A percentile compares a stretch with the other conserved stretches of the same genome.
Evolutionary conservation across 2,329 filamentous ascomycete genomes (phyloP).

Genomic region (Aspergillus terreus): DNA sequence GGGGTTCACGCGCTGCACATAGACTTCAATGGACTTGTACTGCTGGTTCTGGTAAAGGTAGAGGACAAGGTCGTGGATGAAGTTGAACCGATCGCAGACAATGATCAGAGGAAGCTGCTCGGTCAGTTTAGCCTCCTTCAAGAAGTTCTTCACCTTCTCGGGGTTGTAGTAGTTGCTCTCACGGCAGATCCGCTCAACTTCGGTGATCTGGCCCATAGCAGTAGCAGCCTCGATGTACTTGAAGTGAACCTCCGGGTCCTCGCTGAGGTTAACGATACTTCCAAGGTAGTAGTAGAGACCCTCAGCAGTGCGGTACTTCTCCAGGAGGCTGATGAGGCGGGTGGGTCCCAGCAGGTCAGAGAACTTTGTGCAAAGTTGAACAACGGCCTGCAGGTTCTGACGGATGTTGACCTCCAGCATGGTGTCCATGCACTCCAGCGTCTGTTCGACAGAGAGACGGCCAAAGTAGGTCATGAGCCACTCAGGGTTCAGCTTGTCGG

Average conservation of each 20-base stretch:
- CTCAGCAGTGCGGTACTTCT: constrained; percentile 96
- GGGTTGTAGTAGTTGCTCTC: constrained; percentile 88
- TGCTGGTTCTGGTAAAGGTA: constrained; percentile 99
- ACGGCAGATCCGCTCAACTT: constrained; percentile 95
- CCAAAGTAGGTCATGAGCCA: constrained; percentile 93
- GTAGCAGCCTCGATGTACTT: constrained; percentile 99
- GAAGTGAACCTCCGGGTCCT: constrained; percentile 94
- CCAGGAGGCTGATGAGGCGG: constrained; percentile 84
- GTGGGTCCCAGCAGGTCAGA: constrained; percentile 89
- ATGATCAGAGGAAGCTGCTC: constrained; percentile 97
- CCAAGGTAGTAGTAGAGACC: constrained; percentile 98
- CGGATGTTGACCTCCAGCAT: constrained; percentile 98
- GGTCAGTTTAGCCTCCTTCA: constrained; percentile 88
- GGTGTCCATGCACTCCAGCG: constrained; percentile 86
- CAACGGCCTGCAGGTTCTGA: constrained; percentile 90
- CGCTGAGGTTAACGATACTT: constrained; percentile 93
- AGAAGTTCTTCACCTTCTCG: constrained; percentile 98
- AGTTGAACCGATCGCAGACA: constrained; percentile 98
- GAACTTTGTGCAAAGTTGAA: constrained; percentile 96
- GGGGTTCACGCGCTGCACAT: constrained; percentile 95
- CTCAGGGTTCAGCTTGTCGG: constrained; percentile 82
- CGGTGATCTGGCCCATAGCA: constrained; percentile 86
- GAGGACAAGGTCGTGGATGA: constrained; percentile 92
- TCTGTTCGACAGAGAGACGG: constrained; percentile 90
- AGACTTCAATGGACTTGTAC: constrained; percentile 97